Evolutionary conservation across 1,139 yeast genomes (phyloP).

Genomic region (Magnusiomyces sp.): DNA sequence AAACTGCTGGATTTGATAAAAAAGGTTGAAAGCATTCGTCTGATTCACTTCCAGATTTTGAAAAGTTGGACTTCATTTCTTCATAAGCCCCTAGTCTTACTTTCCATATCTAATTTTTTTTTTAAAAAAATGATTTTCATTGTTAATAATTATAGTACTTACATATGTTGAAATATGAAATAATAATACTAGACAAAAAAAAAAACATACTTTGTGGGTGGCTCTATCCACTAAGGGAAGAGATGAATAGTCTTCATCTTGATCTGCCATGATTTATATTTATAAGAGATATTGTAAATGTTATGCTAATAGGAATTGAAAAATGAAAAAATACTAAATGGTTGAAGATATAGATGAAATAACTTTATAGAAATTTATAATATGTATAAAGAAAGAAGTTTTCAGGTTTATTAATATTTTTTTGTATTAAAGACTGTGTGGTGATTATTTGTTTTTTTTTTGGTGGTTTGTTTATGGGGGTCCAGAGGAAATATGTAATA

Average conservation of each 20-base stretch:
- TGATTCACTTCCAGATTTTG: slow-evolving; percentile 45
- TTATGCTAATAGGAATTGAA: too few species aligned
- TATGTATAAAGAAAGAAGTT: too few species aligned
- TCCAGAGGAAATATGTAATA: too few species aligned
- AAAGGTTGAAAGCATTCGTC: slow-evolving; percentile 48
- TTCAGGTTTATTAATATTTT: too few species aligned
- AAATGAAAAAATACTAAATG: too few species aligned
- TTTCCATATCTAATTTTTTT: slow-evolving; percentile 56
- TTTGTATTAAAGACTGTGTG: too few species aligned
- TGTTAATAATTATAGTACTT: too few species aligned
- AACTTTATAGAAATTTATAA: too few species aligned
- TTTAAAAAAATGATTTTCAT: neutral
- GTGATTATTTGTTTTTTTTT: too few species aligned
- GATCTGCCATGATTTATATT: slow-evolving; percentile 17
- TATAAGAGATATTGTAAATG: too few species aligned
- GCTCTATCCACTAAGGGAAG: slow-evolving; percentile 62
- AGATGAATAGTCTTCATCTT: slow-evolving; percentile 50
- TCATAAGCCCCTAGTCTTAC: slow-evolving; percentile 76
- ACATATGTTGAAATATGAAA: neutral
- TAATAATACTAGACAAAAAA: neutral
- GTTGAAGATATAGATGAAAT: too few species aligned
- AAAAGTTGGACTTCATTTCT: slow-evolving; percentile 49
- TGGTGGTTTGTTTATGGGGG: too few species aligned
- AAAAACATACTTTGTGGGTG: slow-evolving; percentile 44
- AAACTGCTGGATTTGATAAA: slow-evolving; percentile 40